A percentile compares a stretch with the other conserved stretches of the same genome.
Conservation (phyloP, 2,329 filamentous ascomycete species). For the Exophiala calicioides region DNA sequence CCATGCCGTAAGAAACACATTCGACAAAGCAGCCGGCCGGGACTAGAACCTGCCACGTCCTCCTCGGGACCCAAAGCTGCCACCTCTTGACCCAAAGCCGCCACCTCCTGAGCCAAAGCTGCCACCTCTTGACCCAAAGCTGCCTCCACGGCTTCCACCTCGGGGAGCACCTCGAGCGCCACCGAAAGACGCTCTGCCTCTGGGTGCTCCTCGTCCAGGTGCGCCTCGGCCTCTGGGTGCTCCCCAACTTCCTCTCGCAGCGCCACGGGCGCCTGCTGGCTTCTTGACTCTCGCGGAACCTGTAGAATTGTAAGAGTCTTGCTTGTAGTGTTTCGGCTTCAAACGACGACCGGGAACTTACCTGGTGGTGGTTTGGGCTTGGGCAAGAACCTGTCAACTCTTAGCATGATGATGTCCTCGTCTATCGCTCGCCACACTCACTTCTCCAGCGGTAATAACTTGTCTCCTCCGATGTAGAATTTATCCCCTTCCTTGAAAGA, state of each 20-base stretch:
- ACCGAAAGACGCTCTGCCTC: slow-evolving; percentile 36
- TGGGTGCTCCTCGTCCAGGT: slow-evolving; percentile 27
- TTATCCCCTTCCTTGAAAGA: slow-evolving; percentile 97
- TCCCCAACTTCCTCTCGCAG: slow-evolving; percentile 45
- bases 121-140: slow-evolving; percentile 12
- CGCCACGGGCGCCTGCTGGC: slow-evolving; percentile 49
- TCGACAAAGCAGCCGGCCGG: slow-evolving; percentile 2
- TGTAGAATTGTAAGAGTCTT: slow-evolving; percentile 36
- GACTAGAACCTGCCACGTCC: slow-evolving; percentile 21
- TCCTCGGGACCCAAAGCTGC: slow-evolving; percentile 17
- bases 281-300: slow-evolving; percentile 49
- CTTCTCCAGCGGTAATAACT: slow-evolving; percentile 89
- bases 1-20: slow-evolving; percentile 38
- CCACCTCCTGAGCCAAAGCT: slow-evolving; percentile 19
- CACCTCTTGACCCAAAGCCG: slow-evolving; percentile 13
- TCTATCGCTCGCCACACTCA: slow-evolving; percentile 36
- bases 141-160: slow-evolving; percentile 6
- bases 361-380: slow-evolving; percentile 76
- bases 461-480: slow-evolving; percentile 94
- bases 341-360: slow-evolving; percentile 35
- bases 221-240: slow-evolving; percentile 36
- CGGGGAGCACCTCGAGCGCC: slow-evolving; percentile 29
- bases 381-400: slow-evolving; percentile 71
- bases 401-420: slow-evolving; percentile 24
- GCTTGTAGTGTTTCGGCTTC: too few relatives aligned